A percentile compares a stretch with the other conserved stretches of the same genome.
Conservation (phyloP, 1,284 basidiomycete genomes). For the Kwoniella shivajii region DNA sequence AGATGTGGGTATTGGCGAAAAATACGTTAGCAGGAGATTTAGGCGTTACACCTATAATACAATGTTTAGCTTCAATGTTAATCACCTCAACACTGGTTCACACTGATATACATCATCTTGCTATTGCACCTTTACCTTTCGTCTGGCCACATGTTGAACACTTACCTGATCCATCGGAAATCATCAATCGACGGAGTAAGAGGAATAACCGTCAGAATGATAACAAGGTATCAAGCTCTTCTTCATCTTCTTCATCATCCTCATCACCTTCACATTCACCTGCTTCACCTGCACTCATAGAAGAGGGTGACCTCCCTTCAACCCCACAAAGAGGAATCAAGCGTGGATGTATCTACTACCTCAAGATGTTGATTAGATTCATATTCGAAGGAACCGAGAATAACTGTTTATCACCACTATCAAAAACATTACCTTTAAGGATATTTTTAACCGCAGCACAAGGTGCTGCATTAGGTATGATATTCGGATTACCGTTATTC, state of each 20-base stretch:
- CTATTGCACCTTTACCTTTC: conserved; percentile 48
- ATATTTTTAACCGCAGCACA: conserved; percentile 47
- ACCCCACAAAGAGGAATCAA: not conserved
- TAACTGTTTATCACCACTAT: conserved; percentile 48
- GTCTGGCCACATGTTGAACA: conserved; percentile 54
- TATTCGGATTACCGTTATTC: conserved; percentile 53
- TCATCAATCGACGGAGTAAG: conserved; percentile 14
- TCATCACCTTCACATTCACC: not conserved
- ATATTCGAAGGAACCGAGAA: conserved; percentile 54
- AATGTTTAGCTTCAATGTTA: conserved; percentile 50
- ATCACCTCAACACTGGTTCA: conserved; percentile 55
- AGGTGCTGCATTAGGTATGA: conserved; percentile 48
- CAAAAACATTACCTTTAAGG: conserved; percentile 5
- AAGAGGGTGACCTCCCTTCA: no score
- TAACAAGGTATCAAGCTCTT: not conserved
- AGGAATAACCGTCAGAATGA: not conserved
- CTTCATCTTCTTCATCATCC: not conserved
- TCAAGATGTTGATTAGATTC: conserved; percentile 51
- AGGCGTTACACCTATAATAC: conserved; percentile 54
- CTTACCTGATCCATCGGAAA: conserved; percentile 46
- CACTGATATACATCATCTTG: conserved; percentile 51
- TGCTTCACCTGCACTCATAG: not conserved
- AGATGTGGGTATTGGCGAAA: conserved; percentile 53
- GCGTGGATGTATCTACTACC: conserved; percentile 32
- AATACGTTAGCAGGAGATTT: conserved; percentile 54